Base-by-base conservation (phyloP, 1,139 yeast species). In the Pneumocystis jirovecii region DNA sequence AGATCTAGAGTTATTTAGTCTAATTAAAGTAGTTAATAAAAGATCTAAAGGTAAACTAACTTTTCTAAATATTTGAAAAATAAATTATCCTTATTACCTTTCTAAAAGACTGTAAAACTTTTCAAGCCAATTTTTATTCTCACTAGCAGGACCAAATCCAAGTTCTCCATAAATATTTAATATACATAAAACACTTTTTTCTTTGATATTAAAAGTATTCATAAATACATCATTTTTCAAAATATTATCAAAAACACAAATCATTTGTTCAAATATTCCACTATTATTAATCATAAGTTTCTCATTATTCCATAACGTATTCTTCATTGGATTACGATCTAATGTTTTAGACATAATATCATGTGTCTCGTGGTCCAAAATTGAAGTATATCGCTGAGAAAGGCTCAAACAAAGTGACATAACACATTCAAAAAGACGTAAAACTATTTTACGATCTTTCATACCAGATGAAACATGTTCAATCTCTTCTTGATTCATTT, bases 241-340 rank as follows among this genome's bases (percentile, higher is more conserved):
- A 10, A 50, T 25, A n/a, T 25, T 25, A 8, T 50, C 57, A 50
- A 50, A 50, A 10, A 19, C 10, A 25, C 3, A 25, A 10, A 31
- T 34, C 1, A 29, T 29, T 29, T 17, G n/a, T 8, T 5, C 15
- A 2, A 65, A 19, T 10, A 67, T 31, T n/a, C 37, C 63, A 3
- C 3, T 25, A 44, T 65, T 68, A 31, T 42, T n/a, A 1, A 61
- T 63, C 34, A 66, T 8, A 15, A 60, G 45, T 8, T 63, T 67
- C 8, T 37, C 39, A 17, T 17, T 17, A 40, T 17, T 40, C 19
- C 3, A 40, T 5, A 40, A 29, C 4, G 37, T 6, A 3, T 35
- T n/a, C 1, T 61, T 34, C 4, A 67, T 31, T 19, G 66, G 64
- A 21, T 44, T 19, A 29, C 44, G 15, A 17, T 44, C 12, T 10